Conservation (phyloP, 23 red algal genomes). For the Chondrus crispus region DNA sequence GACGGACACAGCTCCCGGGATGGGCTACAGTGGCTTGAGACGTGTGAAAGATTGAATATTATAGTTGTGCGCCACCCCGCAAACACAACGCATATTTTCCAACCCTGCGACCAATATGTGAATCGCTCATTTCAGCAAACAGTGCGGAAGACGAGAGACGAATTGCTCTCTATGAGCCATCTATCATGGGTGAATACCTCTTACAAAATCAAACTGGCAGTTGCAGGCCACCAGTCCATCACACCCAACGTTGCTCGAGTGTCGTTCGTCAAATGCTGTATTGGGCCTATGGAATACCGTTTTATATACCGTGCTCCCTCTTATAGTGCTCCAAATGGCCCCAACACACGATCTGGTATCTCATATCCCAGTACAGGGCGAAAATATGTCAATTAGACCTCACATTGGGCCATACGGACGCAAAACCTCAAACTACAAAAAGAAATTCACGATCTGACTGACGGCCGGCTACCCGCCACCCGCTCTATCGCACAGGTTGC, state of each 20-base stretch:
- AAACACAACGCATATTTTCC: constrained; percentile 19
- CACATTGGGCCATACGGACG: no score
- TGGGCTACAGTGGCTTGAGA: neutral
- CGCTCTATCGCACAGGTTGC: no score
- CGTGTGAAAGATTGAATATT: neutral
- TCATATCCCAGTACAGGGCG: no score
- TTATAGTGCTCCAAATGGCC: no score
- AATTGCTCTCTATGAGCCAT: neutral
- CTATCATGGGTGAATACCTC: neutral
- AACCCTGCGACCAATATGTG: neutral
- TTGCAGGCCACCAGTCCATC: neutral
- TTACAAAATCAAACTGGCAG: neutral
- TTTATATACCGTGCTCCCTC: neutral
- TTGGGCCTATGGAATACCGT: constrained; percentile 6
- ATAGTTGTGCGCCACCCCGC: neutral
- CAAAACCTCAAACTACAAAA: no score
- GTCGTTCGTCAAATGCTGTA: neutral
- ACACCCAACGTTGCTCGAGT: neutral
- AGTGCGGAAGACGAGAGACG: neutral
- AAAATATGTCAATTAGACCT: no score
- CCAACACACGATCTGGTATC: no score
- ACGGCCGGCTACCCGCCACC: no score
- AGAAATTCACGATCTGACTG: no score
- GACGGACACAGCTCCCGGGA: neutral
- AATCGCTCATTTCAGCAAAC: neutral